A percentile compares a stretch with the other conserved stretches of the same genome.
These are phyloP conservation scores for Salvia splendens DNA, from an alignment of 257 asterid genomes.

Conservation along the genomic window DNA sequence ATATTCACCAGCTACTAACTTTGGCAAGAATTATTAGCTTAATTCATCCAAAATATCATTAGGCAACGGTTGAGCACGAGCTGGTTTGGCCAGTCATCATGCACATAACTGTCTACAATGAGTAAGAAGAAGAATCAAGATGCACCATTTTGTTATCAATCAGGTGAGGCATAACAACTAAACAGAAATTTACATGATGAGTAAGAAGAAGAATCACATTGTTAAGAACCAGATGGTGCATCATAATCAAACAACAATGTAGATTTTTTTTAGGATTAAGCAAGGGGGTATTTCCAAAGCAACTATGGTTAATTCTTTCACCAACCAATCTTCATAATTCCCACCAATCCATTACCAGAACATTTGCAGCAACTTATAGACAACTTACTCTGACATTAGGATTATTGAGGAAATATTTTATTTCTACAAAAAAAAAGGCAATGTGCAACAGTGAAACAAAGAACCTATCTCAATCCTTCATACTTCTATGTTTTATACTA, in stretches of 20 bases:
- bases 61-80: not conserved
- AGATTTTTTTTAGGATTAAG: constrained; percentile 7
- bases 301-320: constrained; percentile 14
- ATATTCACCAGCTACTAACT: not conserved
- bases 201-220: not conserved
- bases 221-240: constrained; percentile 16
- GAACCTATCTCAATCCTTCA: not conserved
- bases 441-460: constrained; percentile 18
- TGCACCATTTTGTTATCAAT: too few species aligned
- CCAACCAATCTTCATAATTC: constrained; percentile 1
- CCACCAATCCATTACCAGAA: constrained; percentile 1
- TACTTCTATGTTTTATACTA: not conserved
- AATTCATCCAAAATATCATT: not conserved
- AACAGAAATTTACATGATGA: not conserved
- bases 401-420: not conserved
- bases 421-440: not conserved
- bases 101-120: too few species aligned
- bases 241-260: constrained; percentile 12
- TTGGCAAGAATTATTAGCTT: not conserved
- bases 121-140: too few species aligned
- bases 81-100: too few species aligned
- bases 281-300: constrained; percentile 14
- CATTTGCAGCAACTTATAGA: not conserved
- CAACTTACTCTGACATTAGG: not conserved
- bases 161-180: too few species aligned